Conservation (phyloP, 768 basidiomycete species). For the Lentinula edodes region DNA sequence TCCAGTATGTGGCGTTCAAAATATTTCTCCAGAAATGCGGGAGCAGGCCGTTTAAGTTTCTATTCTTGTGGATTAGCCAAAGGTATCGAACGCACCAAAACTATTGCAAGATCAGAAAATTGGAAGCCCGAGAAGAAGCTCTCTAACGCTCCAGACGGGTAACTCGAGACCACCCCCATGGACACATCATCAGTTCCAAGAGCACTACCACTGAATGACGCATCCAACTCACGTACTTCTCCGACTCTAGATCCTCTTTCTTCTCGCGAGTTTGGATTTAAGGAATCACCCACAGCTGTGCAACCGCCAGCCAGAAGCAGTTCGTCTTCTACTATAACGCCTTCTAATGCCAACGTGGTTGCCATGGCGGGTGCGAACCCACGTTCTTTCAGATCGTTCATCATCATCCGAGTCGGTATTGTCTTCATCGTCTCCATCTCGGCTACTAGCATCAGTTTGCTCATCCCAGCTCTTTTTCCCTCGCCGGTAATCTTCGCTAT, state of each 20-base stretch:
- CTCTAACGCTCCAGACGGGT: not conserved
- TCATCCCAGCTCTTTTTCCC: too few species aligned
- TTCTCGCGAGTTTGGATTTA: conserved; percentile 10
- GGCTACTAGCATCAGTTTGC: too few species aligned
- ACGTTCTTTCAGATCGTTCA: too few species aligned
- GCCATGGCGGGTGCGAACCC: too few species aligned
- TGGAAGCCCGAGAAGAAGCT: conserved; percentile 7
- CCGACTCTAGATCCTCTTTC: conserved; percentile 9
- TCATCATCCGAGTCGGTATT: too few species aligned
- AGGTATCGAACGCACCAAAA: conserved; percentile 10
- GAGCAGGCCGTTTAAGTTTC: conserved; percentile 58
- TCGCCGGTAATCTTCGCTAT: too few species aligned
- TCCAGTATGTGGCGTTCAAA: conserved; percentile 67
- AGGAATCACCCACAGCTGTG: not conserved
- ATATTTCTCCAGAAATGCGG: conserved; percentile 46
- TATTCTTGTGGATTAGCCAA: conserved; percentile 17
- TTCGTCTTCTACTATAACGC: conserved; percentile 2
- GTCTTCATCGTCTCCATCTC: too few species aligned
- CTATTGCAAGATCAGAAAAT: conserved; percentile 13
- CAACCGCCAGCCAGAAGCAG: not conserved
- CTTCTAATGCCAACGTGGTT: not conserved
- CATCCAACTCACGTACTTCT: not conserved
- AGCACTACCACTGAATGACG: not conserved
- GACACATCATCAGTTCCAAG: not conserved
- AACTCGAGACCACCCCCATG: not conserved